Conservation (phyloP, 306 rosid species). For the Herpetospermum pedunculosum region DNA sequence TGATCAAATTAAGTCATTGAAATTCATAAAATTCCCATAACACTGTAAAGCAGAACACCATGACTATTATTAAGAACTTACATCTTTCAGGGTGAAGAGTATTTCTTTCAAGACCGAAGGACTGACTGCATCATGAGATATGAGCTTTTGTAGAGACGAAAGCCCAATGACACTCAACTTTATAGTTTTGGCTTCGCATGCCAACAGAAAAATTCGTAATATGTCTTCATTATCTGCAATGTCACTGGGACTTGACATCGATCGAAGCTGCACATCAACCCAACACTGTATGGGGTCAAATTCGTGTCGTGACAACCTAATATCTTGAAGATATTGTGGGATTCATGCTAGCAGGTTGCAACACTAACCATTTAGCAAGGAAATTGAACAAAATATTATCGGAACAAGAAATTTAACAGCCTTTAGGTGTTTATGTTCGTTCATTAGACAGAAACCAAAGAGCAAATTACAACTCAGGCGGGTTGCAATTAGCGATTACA, state of each 20-base stretch:
- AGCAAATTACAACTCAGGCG: neutral
- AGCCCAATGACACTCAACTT: conserved; percentile 90
- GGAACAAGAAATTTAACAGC: neutral
- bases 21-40: neutral
- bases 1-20: neutral
- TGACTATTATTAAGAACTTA: conserved; percentile 30
- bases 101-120: conserved; percentile 68
- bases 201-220: conserved; percentile 74
- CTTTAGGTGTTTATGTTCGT: neutral
- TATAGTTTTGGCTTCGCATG: conserved; percentile 75
- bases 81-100: conserved; percentile 74
- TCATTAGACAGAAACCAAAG: neutral
- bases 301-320: neutral
- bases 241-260: conserved; percentile 72
- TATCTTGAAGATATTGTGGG: neutral
- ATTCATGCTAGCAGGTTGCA: neutral
- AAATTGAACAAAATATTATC: neutral
- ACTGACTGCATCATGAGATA: conserved; percentile 86
- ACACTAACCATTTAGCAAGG: neutral
- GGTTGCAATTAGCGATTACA: neutral
- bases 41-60: neutral
- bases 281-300: neutral
- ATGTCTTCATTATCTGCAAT: conserved; percentile 89
- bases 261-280: conserved; percentile 64
- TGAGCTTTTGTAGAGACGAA: conserved; percentile 83